These are phyloP conservation scores for Bipolaris bicolor DNA, from an alignment of 2,329 filamentous ascomycete genomes.

Conservation along the genomic window DNA sequence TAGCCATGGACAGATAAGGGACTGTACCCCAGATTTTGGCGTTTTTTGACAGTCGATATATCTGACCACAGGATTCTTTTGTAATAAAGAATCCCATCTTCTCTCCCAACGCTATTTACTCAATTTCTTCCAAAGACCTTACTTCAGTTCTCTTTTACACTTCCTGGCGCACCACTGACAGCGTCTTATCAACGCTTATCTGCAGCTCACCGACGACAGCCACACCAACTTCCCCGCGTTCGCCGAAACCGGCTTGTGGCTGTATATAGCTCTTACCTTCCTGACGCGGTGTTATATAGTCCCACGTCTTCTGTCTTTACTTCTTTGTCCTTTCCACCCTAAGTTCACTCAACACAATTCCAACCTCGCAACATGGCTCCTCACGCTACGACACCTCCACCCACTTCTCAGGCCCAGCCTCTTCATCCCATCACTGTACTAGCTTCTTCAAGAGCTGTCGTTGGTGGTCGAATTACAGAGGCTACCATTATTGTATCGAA, in stretches of 20 bases:
- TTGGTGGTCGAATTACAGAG: constrained; percentile 76
- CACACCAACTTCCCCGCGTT: constrained; percentile 29
- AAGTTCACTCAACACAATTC: constrained; percentile 1
- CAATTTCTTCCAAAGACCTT: constrained; percentile 1
- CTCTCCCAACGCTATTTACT: neutral
- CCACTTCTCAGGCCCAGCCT: constrained; percentile 35
- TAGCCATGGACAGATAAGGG: constrained; percentile 41
- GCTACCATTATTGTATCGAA: constrained; percentile 84
- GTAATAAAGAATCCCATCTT: constrained; percentile 8
- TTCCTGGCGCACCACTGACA: constrained; percentile 20
- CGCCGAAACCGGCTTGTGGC: constrained; percentile 26
- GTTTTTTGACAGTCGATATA: constrained; percentile 19
- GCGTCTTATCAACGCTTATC: constrained; percentile 47
- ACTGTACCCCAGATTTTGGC: constrained; percentile 46
- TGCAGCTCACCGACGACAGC: constrained; percentile 24
- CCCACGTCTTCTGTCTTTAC: constrained; percentile 7
- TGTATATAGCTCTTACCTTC: constrained; percentile 30
- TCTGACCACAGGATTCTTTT: constrained; percentile 9
- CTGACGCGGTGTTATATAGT: constrained; percentile 14
- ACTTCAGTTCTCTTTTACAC: constrained; percentile 18
- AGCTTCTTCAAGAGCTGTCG: constrained; percentile 80
- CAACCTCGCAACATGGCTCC: constrained; percentile 42
- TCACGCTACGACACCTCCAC: constrained; percentile 45
- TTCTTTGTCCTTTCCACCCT: constrained; percentile 15
- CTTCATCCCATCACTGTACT: constrained; percentile 70